phyloP scores from a whole-genome alignment of 805 yeast genomes.

The Candida loeiensis region DNA sequence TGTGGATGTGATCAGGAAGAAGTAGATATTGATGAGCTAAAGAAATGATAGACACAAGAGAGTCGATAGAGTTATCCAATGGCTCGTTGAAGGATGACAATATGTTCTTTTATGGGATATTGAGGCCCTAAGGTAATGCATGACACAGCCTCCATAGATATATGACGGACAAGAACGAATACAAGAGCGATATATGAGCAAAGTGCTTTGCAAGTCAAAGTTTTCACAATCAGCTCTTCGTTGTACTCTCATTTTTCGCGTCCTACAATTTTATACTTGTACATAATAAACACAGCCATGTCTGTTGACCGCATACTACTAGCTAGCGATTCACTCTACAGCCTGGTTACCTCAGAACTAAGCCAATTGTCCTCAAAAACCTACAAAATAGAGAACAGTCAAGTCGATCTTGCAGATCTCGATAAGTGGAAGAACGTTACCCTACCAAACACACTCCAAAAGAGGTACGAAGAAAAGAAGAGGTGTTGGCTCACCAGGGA shows the following conservation, averaged over 20 bases:
- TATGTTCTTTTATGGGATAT: too few relatives aligned
- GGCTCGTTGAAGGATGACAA: too few relatives aligned
- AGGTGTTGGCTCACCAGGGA: constrained; percentile 31
- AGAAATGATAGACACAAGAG: neutral
- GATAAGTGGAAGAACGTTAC: constrained; percentile 34
- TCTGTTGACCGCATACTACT: constrained; percentile 7
- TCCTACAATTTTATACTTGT: constrained; percentile 1
- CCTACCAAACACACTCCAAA: constrained; percentile 26
- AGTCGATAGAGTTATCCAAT: too few relatives aligned
- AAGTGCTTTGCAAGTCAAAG: too few relatives aligned
- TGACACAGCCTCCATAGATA: neutral
- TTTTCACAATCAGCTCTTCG: too few relatives aligned
- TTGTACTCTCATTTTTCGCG: too few relatives aligned
- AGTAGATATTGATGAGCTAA: neutral
- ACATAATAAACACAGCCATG: constrained; percentile 2
- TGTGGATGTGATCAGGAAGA: constrained; percentile 8
- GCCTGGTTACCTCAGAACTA: constrained; percentile 23
- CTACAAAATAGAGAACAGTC: constrained; percentile 16
- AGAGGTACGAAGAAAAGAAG: constrained; percentile 19
- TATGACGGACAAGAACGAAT: too few relatives aligned
- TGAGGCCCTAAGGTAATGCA: neutral
- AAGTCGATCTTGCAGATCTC: constrained; percentile 25
- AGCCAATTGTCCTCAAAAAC: constrained; percentile 23
- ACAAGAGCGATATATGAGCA: too few relatives aligned
- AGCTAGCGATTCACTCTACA: constrained; percentile 25